Conservation (phyloP, 345 rosid genomes). For the Melaleuca quinquenervia region DNA sequence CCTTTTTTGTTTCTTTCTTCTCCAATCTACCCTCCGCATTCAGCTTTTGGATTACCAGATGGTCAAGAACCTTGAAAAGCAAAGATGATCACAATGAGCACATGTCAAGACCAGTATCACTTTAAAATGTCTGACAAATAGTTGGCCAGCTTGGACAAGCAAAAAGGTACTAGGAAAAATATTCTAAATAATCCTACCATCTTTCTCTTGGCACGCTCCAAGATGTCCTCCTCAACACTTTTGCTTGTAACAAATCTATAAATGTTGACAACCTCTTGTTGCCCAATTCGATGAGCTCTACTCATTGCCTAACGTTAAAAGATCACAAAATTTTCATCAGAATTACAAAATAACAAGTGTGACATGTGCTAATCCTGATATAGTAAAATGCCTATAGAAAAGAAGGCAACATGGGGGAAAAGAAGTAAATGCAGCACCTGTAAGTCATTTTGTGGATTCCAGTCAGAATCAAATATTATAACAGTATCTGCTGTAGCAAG, state of each 20-base stretch:
- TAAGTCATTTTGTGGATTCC: constrained; percentile 99
- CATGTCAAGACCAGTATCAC: neutral
- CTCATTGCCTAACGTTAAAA: constrained; percentile 82
- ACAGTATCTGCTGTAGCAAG: constrained; percentile 99
- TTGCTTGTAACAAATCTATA: constrained; percentile 98
- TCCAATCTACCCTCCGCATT: constrained; percentile 99
- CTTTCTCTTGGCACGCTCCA: constrained; percentile 98
- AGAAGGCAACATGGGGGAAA: neutral
- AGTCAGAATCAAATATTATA: constrained; percentile 98
- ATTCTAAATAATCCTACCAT: constrained; percentile 39
- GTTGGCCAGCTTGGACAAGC: neutral
- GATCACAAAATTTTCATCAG: neutral
- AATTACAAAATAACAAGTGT: neutral
- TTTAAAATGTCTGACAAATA: neutral
- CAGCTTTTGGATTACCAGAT: constrained; percentile 94
- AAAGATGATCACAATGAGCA: neutral
- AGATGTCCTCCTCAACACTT: constrained; percentile 98
- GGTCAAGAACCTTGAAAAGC: constrained; percentile 74
- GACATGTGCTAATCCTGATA: neutral
- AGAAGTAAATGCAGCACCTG: constrained; percentile 37
- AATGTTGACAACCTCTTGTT: constrained; percentile 95
- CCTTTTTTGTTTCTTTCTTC: constrained; percentile 96
- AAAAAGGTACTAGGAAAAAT: neutral
- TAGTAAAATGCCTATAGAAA: neutral
- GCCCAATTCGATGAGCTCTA: constrained; percentile 99